phyloP scores from a whole-genome alignment of 257 asterid species.

The Misopates orontium region DNA sequence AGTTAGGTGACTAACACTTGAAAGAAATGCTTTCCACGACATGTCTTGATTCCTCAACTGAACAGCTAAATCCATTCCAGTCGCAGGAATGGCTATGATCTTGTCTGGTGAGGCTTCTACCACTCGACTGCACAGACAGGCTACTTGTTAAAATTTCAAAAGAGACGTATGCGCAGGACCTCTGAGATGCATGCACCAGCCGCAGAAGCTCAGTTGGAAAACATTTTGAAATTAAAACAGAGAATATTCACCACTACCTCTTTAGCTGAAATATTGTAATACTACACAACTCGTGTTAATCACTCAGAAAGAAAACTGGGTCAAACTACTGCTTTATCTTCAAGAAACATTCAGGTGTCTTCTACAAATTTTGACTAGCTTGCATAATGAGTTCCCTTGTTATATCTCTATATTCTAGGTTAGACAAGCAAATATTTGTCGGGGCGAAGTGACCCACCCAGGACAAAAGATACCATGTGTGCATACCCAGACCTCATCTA shows the following conservation, averaged over 20 bases:
- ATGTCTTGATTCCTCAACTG: slow-evolving; percentile 63
- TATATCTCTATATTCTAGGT: not conserved
- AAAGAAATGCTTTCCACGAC: slow-evolving; percentile 72
- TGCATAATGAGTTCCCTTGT: not conserved
- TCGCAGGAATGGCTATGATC: slow-evolving; percentile 71
- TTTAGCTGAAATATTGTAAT: not conserved
- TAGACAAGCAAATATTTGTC: not conserved
- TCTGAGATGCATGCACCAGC: not conserved
- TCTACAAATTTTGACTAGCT: not conserved
- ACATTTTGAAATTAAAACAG: not conserved
- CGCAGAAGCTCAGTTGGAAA: not conserved
- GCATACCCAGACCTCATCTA: not conserved
- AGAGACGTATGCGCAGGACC: slow-evolving; percentile 10
- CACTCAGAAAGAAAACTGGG: not conserved
- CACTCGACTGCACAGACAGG: slow-evolving; percentile 62
- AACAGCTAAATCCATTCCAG: slow-evolving; percentile 63
- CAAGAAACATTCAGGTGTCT: not conserved
- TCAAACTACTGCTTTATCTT: not conserved
- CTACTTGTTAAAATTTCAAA: not conserved
- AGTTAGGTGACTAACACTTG: slow-evolving; percentile 46
- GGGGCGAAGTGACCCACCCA: not conserved
- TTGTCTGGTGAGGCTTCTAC: slow-evolving; percentile 69
- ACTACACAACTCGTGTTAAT: not conserved
- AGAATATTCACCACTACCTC: not conserved
- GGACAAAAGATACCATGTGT: not conserved